Evolutionary conservation across 2,329 filamentous ascomycete species (phyloP), one percentile per base, ranked within the genome.

Genomic region (Fusarium goolgardi): DNA sequence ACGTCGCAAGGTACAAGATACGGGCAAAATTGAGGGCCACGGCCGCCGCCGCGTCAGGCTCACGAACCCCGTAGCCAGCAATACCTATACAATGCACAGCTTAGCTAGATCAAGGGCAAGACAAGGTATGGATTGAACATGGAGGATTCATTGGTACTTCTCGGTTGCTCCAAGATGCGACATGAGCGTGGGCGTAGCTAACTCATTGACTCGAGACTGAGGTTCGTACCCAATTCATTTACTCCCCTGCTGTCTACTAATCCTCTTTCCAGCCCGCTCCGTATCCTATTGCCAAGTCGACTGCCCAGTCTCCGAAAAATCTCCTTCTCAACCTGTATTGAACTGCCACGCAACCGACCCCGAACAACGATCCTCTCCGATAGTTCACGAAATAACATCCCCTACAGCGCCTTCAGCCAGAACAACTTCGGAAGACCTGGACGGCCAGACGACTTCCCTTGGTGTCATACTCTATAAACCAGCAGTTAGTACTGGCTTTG

Each of bases 261-360:
- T 23, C 16, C 12, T 29, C 11, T 12, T 13, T 25, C 11, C 59
- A 50, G 12, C 23, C 49, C 2, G 45, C 25, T 23, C 5, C 4
- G 6, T 43, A 9, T 18, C 16, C 62, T 3, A 45, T 68, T 2
- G 11, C 5, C 2, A 10, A 52, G n/a, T 58, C 20, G 16, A 20
- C 20, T 16, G 3, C 20, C 25, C 39, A 5, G 25, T 7, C 29
- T 27, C 1, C 44, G 51, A 41, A 39, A 29, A 21, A 23, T 47
- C 9, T 31, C 55, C n/a, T 63, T 58, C 27, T 51, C 45, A 21
- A 23, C n/a, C n/a, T n/a, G n/a, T n/a, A n/a, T n/a, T 25, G 45
- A 45, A 11, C 41, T 47, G 3, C 15, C 27, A 12, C 27, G 39
- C 29, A 45, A 63, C 21, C 13, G 3, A 3, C 21, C 43, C 0